Base-by-base conservation (phyloP, 2,329 filamentous ascomycete species). In the Celoporthe dispersa region DNA sequence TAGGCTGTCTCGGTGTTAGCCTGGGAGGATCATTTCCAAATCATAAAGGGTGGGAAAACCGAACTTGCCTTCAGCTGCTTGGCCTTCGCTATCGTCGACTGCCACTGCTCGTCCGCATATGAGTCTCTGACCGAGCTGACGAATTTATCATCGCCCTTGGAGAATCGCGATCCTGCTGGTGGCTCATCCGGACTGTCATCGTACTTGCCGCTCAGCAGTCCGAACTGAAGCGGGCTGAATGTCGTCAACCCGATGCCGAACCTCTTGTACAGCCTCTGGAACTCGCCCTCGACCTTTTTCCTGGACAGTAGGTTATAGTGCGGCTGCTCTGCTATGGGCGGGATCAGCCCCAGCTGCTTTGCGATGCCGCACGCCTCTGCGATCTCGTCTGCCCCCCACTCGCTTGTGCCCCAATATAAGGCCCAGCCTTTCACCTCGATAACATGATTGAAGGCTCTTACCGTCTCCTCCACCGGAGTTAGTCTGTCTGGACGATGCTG, bases 391-490 rank as follows among this genome's bases (percentile, higher is more conserved):
- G 90, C 89, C 68, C 84, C 84, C 90, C 90, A 92, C 78, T 92
- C 89, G 1, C 88, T 90, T 0, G 90, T 92, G 53, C 90, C 90
- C 90, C 90, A 92, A 82, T 92, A 92, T 73, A 92, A 85, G 1
- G 89, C 88, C 81, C 91, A 89, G 69, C 91, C 91, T 9, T 84
- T 84, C 75, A 68, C 68, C n/a, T 90, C 84, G 76, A 93, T 91
- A 51, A 92, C 81, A 76, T 91, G 83, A 81, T 92, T 92, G 83
- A 93, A 92, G 28, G 87, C 90, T 68, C 90, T 85, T 9, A 92
- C 90, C 8, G 86, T 88, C 81, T 92, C 91, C 78, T 92, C 89
- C 82, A 92, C 91, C 0, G 90, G 91, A 0, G 89, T 92, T 62
- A 87, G 80, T 28, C 88, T 83, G 77, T 93, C 91, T 0, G 90